Evolutionary conservation across 2,329 filamentous ascomycete species (phyloP).

Genomic region (Dactylellina drechsleri): DNA sequence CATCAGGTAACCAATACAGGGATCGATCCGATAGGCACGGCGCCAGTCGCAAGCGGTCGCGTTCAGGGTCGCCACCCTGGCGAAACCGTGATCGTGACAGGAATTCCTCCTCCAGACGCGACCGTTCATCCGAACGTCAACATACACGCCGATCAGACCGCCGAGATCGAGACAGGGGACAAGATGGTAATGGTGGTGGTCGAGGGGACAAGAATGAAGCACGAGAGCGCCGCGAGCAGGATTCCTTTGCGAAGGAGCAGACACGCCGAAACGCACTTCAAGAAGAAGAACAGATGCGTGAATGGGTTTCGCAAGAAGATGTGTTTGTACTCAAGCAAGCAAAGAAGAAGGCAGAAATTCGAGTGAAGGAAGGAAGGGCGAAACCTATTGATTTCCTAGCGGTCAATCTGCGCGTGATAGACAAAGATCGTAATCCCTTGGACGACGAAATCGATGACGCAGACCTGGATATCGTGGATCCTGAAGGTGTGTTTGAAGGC

Average conservation of each 20-base stretch:
- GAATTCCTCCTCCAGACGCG: constrained; percentile 31
- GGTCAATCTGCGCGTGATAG: constrained; percentile 87
- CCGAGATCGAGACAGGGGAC: constrained; percentile 21
- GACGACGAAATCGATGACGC: constrained; percentile 83
- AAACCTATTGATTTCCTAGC: constrained; percentile 94
- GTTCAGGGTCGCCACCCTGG: constrained; percentile 51
- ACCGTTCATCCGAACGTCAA: constrained; percentile 37
- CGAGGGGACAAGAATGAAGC: constrained; percentile 13
- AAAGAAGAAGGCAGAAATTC: constrained; percentile 97
- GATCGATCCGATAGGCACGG: constrained; percentile 44
- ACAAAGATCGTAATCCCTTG: constrained; percentile 78
- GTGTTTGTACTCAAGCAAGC: constrained; percentile 94
- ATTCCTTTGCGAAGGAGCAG: constrained; percentile 58
- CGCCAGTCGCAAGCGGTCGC: constrained; percentile 43
- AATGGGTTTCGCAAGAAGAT: constrained; percentile 94
- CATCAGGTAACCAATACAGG: constrained; percentile 50
- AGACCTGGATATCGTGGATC: constrained; percentile 82
- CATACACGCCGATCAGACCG: constrained; percentile 17
- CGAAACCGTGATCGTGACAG: constrained; percentile 40
- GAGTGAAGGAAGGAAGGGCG: constrained; percentile 88
- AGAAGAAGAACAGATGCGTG: constrained; percentile 79
- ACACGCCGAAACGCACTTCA: constrained; percentile 65
- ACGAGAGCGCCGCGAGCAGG: constrained; percentile 55
- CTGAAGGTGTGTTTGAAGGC: constrained; percentile 80
- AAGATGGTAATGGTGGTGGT: constrained; percentile 12